These are phyloP conservation scores for Lactarius hatsudake DNA, from an alignment of 768 basidiomycete genomes.

Conservation along the genomic window DNA sequence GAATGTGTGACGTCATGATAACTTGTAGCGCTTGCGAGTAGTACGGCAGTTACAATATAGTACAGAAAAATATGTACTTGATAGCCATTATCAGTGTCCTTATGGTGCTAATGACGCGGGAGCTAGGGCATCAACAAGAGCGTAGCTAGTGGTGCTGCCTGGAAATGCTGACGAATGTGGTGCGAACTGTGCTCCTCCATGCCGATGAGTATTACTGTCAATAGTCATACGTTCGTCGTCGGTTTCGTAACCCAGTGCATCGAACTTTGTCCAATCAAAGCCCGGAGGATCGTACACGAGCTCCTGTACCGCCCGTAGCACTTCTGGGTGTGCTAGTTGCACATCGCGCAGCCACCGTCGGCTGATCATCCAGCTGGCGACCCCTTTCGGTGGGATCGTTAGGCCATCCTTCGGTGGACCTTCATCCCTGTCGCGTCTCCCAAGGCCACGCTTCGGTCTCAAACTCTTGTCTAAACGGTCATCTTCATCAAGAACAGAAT, in stretches of 20 bases:
- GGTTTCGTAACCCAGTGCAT: conserved; percentile 55
- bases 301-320: conserved; percentile 42
- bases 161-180: conserved; percentile 14
- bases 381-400: conserved; percentile 58
- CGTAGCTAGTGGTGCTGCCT: conserved; percentile 31
- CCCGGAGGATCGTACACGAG: conserved; percentile 46
- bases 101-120: conserved; percentile 19
- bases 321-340: conserved; percentile 45
- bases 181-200: conserved; percentile 21
- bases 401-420: conserved; percentile 59
- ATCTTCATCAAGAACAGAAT: conserved; percentile 56
- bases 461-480: conserved; percentile 44
- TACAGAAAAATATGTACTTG: background rate
- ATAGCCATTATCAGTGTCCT: background rate
- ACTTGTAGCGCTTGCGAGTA: background rate
- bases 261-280: conserved; percentile 50
- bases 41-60: background rate
- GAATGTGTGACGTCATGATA: background rate
- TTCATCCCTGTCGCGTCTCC: conserved; percentile 50
- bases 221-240: conserved; percentile 37
- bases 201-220: conserved; percentile 13
- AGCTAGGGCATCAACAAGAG: conserved; percentile 33
- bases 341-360: conserved; percentile 53
- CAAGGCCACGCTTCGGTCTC: conserved; percentile 56
- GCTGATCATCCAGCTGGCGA: conserved; percentile 76